phyloP scores from a whole-genome alignment of 2,329 filamentous ascomycete genomes.

The Colletotrichum lupini region DNA sequence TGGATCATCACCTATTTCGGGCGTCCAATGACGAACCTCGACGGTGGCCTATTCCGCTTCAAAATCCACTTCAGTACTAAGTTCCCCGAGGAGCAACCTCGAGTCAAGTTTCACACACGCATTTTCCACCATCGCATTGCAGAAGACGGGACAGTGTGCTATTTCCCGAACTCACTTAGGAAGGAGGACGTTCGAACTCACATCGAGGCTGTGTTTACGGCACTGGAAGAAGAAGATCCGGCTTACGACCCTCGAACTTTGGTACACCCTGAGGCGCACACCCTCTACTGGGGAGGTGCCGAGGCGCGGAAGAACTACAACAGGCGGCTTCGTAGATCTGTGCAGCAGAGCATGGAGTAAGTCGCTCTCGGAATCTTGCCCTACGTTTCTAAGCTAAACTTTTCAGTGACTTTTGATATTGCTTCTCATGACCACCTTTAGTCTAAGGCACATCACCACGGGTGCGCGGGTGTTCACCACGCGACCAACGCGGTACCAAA shows the following conservation, averaged over 20 bases:
- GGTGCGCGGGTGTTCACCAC: neutral
- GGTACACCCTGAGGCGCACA: conserved; percentile 87
- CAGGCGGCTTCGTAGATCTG: conserved; percentile 80
- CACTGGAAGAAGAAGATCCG: conserved; percentile 88
- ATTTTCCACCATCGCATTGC: conserved; percentile 92
- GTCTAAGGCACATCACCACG: neutral
- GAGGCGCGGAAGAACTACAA: conserved; percentile 89
- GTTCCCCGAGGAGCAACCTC: conserved; percentile 90
- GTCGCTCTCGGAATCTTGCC: conserved; percentile 36
- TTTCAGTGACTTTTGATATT: conserved; percentile 23
- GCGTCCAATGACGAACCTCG: conserved; percentile 90
- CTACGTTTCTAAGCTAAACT: neutral
- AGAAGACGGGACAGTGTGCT: conserved; percentile 83
- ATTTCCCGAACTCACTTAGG: conserved; percentile 70
- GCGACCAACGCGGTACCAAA: neutral
- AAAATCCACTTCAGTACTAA: conserved; percentile 82
- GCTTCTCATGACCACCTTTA: neutral
- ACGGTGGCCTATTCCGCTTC: conserved; percentile 89
- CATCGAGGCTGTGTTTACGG: conserved; percentile 82
- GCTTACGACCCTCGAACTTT: conserved; percentile 91
- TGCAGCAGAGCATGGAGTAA: conserved; percentile 75
- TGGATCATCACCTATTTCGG: conserved; percentile 94
- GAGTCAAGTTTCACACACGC: conserved; percentile 81
- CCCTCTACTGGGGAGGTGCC: conserved; percentile 84
- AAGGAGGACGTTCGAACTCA: conserved; percentile 84